Base-by-base conservation (phyloP, 2,329 filamentous ascomycete species). In the Colletotrichum sp. region DNA sequence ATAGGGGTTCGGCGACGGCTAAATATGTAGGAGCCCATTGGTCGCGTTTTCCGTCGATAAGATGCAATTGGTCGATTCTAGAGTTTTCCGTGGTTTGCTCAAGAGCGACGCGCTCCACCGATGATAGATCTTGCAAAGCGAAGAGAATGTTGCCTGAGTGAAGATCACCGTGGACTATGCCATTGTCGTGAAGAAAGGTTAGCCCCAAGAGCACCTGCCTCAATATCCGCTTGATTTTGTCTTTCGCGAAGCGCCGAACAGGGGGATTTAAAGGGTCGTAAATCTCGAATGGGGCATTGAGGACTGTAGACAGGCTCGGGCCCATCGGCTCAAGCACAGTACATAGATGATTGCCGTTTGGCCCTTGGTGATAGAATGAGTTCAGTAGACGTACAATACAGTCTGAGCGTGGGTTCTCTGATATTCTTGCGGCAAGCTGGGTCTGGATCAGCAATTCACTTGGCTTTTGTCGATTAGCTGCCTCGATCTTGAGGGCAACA, bases 241-340 rank as follows among this genome's bases (percentile, higher is more conserved):
- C 65, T n/a, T 34, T n/a, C 1, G n/a, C 28, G 1, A 68, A 59
- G 30, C 65, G 28, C 6, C 30, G n/a, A 21, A 36, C 6, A 15
- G 65, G 65, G 2, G 44, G 26, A 0, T 68, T 57, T 4, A 18
- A n/a, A 2, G 69, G 60, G 9, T 77, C 66, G 26, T 60, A 52
- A 1, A 55, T 18, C 34, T 80, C 78, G 9, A 60, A 62, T 2
- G 72, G 55, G 24, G 64, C 77, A 4, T 80, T 79, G 4, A 81
- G 65, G 24, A 81, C 39, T 3, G 36, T 4, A 3, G 69, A 70
- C 70, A 82, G 66, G n/a, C 79, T 78, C 9, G 79, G 80, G 1
- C 81, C 84, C 81, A 84, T 83, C 3, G 80, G 79, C 49, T 84
- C 80, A 34, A 81, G 81, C 1, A 83, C 78, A 1, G 83, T 77